These are phyloP conservation scores for Colletotrichum orbiculare DNA, from an alignment of 2,329 filamentous ascomycete genomes.

Conservation along the genomic window DNA sequence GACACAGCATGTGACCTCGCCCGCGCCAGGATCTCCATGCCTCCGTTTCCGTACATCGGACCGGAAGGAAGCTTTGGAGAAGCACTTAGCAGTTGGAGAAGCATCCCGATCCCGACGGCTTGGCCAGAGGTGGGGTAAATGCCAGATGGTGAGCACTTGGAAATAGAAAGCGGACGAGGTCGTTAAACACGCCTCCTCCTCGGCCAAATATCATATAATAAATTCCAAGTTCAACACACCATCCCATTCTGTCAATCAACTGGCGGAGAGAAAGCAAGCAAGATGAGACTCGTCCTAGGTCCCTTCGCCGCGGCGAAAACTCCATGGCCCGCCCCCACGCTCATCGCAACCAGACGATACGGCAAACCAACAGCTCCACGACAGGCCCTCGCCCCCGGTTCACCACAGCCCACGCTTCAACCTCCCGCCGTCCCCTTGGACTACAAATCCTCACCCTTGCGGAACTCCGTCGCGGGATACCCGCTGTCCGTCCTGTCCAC, in stretches of 20 bases:
- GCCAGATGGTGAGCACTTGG: constrained; percentile 6
- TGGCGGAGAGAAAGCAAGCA: neutral
- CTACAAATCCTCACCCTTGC: neutral
- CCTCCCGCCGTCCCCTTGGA: neutral
- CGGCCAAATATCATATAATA: neutral
- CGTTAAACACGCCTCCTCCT: neutral
- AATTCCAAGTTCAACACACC: no score
- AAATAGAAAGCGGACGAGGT: neutral
- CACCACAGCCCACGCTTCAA: constrained; percentile 17
- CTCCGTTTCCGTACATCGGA: constrained; percentile 32
- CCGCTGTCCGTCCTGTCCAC: constrained; percentile 47
- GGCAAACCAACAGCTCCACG: constrained; percentile 31
- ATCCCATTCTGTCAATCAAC: no score
- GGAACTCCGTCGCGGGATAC: constrained; percentile 10
- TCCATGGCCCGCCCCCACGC: constrained; percentile 18
- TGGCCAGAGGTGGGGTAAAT: constrained; percentile 11
- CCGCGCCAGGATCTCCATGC: constrained; percentile 24
- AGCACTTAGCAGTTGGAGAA: constrained; percentile 1
- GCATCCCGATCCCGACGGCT: constrained; percentile 5
- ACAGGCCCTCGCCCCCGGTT: constrained; percentile 19
- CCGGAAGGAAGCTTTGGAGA: constrained; percentile 15
- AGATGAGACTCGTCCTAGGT: constrained; percentile 22
- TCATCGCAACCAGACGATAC: constrained; percentile 23
- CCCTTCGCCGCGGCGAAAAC: constrained; percentile 14
- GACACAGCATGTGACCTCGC: constrained; percentile 4